Percentiles rank a stretch among this genome's conserved stretches.
Conservation (phyloP, 805 yeast genomes). For the Teunomyces kruisii region DNA sequence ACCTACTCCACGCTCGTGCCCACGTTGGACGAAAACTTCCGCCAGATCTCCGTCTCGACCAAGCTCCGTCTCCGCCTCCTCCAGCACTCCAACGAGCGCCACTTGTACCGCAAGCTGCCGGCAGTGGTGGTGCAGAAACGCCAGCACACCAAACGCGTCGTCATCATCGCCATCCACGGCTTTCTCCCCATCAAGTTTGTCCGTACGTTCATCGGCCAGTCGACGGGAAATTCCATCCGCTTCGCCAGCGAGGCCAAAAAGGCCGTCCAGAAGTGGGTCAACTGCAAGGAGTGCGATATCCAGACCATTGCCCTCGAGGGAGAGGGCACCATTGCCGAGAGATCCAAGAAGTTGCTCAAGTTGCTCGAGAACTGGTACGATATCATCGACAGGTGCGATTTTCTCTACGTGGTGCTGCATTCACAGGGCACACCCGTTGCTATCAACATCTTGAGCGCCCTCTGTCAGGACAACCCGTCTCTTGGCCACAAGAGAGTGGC, state of each 20-base stretch:
- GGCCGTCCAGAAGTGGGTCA: constrained; percentile 30
- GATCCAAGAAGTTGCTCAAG: constrained; percentile 24
- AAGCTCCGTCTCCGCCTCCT: constrained; percentile 16
- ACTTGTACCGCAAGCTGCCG: constrained; percentile 21
- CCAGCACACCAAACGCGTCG: constrained; percentile 18
- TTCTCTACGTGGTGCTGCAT: constrained; percentile 32
- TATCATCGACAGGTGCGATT: constrained; percentile 28
- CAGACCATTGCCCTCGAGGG: constrained; percentile 43
- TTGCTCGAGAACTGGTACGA: constrained; percentile 35
- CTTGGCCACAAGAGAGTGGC: constrained; percentile 19
- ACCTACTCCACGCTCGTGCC: constrained; percentile 12
- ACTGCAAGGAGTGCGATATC: constrained; percentile 20
- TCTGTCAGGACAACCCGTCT: constrained; percentile 11
- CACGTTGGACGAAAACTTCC: constrained; percentile 14
- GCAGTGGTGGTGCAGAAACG: constrained; percentile 10
- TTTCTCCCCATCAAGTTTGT: constrained; percentile 42
- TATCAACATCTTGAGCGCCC: constrained; percentile 23
- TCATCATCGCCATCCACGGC: constrained; percentile 39
- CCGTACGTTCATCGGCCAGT: constrained; percentile 33
- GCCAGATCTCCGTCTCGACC: constrained; percentile 20
- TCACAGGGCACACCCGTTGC: constrained; percentile 36
- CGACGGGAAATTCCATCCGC: constrained; percentile 34
- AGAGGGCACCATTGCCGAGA: constrained; percentile 30
- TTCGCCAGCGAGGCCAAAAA: constrained; percentile 29
- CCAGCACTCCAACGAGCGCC: constrained; percentile 18